Percentiles rank a stretch among this genome's conserved stretches.
Conservation (phyloP, 306 rosid genomes). For the Lathyrus aphaca region DNA sequence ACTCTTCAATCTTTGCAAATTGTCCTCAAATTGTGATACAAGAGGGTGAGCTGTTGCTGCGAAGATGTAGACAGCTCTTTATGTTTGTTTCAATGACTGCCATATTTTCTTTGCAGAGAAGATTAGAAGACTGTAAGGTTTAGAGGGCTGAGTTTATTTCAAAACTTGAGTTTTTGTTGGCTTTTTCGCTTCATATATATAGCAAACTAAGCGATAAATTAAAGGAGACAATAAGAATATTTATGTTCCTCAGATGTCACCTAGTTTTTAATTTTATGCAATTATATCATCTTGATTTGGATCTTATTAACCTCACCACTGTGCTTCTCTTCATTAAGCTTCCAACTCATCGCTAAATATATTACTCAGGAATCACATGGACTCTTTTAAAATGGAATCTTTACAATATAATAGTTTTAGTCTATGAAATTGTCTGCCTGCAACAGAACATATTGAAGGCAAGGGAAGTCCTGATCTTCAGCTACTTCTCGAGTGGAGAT, state of each 20-base stretch:
- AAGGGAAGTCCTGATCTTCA: conserved; percentile 11
- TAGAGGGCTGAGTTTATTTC: conserved; percentile 12
- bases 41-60: conserved; percentile 44
- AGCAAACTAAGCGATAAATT: background rate
- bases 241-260: conserved; percentile 31
- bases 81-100: conserved; percentile 34
- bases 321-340: background rate
- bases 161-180: conserved; percentile 30
- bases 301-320: conserved; percentile 1
- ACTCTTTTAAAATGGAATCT: conserved; percentile 28
- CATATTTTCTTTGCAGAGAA: conserved; percentile 34
- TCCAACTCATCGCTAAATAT: conserved; percentile 32
- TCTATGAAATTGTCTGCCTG: conserved; percentile 32
- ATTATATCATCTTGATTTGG: background rate
- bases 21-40: conserved; percentile 42
- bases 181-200: conserved; percentile 34
- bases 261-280: background rate
- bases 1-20: conserved; percentile 35
- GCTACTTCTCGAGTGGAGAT: conserved; percentile 8
- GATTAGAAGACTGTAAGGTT: background rate
- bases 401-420: conserved; percentile 27
- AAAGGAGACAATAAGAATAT: conserved; percentile 36
- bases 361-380: conserved; percentile 25
- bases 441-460: conserved; percentile 28
- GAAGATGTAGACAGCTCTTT: conserved; percentile 35